These are phyloP conservation scores for Phytophthora citricola DNA, from an alignment of 352 stramenopile genomes.

Conservation along the genomic window DNA sequence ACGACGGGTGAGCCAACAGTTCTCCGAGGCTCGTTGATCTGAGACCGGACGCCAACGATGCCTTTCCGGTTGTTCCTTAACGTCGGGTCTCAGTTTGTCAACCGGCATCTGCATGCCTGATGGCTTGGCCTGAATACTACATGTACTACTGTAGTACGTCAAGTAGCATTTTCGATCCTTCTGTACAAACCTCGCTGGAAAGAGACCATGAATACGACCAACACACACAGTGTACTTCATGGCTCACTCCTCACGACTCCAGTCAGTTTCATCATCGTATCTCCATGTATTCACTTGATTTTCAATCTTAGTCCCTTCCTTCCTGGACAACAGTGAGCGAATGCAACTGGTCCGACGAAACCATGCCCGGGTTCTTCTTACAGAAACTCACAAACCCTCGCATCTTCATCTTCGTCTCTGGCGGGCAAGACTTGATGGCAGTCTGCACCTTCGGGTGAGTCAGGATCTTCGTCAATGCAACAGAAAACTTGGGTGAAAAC, in stretches of 20 bases:
- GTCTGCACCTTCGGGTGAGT: constrained; percentile 88
- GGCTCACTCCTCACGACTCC: neutral
- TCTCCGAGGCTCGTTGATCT: too few species aligned
- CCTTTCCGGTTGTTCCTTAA: too few species aligned
- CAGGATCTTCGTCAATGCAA: constrained; percentile 74
- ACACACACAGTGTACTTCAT: too few species aligned
- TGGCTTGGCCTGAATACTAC: too few species aligned
- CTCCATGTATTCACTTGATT: constrained; percentile 12
- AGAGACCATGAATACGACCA: too few species aligned
- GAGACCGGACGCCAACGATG: too few species aligned
- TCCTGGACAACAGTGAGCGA: constrained; percentile 60
- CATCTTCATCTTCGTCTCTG: constrained; percentile 82
- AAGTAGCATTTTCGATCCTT: too few species aligned
- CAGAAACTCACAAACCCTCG: constrained; percentile 71
- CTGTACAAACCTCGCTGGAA: too few species aligned
- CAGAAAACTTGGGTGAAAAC: constrained; percentile 81
- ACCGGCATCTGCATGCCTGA: too few species aligned
- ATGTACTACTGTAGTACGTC: too few species aligned
- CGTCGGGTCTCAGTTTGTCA: too few species aligned
- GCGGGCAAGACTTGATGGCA: constrained; percentile 80
- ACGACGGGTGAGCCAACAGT: too few species aligned
- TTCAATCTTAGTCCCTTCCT: constrained; percentile 27
- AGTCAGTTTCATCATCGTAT: neutral
- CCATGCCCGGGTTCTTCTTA: constrained; percentile 62
- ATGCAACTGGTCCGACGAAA: constrained; percentile 76